These are phyloP conservation scores for Entonaema liquescens DNA, from an alignment of 495 filamentous ascomycete genomes.

Conservation along the genomic window DNA sequence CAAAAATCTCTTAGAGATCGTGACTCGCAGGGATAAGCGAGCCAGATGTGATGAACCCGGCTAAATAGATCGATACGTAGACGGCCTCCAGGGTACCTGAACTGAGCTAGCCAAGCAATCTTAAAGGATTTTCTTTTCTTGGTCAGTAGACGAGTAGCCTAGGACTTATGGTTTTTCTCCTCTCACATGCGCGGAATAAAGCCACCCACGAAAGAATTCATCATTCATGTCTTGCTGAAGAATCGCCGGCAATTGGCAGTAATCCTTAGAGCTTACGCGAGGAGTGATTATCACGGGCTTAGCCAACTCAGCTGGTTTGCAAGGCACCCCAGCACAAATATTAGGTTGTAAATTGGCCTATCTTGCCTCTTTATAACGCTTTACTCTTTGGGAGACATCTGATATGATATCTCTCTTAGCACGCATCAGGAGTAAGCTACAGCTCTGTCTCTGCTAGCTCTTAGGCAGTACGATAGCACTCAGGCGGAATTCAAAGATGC, in stretches of 20 bases:
- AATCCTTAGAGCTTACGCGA: conserved; percentile 6
- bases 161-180: not conserved
- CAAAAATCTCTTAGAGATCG: not conserved
- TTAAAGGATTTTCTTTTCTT: not conserved
- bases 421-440: conserved; percentile 25
- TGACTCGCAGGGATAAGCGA: not conserved
- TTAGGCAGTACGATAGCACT: conserved; percentile 8
- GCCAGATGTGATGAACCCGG: not conserved
- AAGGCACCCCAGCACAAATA: not conserved
- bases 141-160: conserved; percentile 4
- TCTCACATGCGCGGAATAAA: conserved; percentile 10
- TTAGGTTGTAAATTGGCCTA: not conserved
- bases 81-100: not conserved
- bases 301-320: not conserved
- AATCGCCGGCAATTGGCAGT: not conserved
- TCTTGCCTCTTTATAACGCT: not conserved
- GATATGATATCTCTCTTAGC: conserved; percentile 15
- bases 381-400: not conserved
- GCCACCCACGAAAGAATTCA: conserved; percentile 12
- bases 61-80: not conserved
- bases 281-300: not conserved
- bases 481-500: not conserved
- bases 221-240: not conserved
- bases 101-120: not conserved
- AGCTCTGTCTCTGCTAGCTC: conserved; percentile 7